A percentile compares a stretch with the other conserved stretches of the same genome.
These are phyloP conservation scores for Barbarea vulgaris DNA, from an alignment of 345 rosid species.

Conservation along the genomic window DNA sequence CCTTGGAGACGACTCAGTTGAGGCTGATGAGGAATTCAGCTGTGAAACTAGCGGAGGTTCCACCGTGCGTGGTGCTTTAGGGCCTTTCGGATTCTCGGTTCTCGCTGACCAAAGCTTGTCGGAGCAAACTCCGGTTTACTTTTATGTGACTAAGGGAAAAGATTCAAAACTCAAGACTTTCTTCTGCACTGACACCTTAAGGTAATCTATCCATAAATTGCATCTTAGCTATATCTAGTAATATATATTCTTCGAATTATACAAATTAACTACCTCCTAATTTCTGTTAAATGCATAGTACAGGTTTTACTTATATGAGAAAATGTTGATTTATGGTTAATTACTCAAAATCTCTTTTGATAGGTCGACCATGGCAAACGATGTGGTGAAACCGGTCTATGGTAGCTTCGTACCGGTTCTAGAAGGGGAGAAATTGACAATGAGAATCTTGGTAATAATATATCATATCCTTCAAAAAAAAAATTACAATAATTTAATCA, in stretches of 20 bases:
- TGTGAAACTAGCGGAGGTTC: not conserved
- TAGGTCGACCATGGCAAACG: constrained; percentile 74
- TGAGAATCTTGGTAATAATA: constrained; percentile 70
- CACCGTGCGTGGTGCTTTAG: not conserved
- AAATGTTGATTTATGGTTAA: too few species aligned
- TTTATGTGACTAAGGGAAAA: constrained; percentile 11
- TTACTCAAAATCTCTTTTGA: not conserved
- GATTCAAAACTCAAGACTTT: constrained; percentile 47
- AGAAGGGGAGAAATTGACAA: constrained; percentile 63
- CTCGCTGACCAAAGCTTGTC: not conserved
- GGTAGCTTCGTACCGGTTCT: constrained; percentile 74
- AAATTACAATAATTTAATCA: not conserved
- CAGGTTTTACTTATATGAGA: not conserved
- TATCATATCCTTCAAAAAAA: too few species aligned
- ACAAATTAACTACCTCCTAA: not conserved
- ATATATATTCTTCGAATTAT: not conserved
- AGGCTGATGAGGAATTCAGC: not conserved
- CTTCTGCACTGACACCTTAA: not conserved
- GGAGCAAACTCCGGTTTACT: not conserved
- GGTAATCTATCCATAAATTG: constrained; percentile 45
- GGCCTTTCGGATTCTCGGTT: not conserved
- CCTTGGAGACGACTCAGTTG: not conserved
- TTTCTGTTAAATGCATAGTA: not conserved
- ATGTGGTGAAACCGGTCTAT: constrained; percentile 56
- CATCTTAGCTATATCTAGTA: not conserved